These are phyloP conservation scores for Pichia nakasei DNA, from an alignment of 805 yeast genomes.

Conservation along the genomic window DNA sequence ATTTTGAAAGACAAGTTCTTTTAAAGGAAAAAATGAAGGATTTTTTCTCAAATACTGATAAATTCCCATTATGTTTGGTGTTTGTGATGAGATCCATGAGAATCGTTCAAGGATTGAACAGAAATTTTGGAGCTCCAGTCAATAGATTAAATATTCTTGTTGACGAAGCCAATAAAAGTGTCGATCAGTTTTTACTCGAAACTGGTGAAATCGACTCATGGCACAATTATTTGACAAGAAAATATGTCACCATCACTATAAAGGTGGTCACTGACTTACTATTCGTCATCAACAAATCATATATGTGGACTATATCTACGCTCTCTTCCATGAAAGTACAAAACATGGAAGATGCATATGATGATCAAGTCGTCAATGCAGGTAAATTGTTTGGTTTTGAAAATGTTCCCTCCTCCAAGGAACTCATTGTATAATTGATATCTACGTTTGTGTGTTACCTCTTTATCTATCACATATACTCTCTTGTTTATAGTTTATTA, in stretches of 20 bases:
- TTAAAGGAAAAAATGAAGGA: constrained; percentile 40
- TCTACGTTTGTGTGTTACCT: no score
- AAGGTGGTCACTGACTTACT: constrained; percentile 11
- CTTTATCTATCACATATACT: no score
- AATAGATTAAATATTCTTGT: constrained; percentile 61
- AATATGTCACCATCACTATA: constrained; percentile 12
- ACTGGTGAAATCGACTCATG: constrained; percentile 10
- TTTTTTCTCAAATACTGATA: constrained; percentile 52
- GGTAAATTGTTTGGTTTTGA: constrained; percentile 38
- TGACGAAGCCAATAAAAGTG: constrained; percentile 36
- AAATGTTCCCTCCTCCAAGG: constrained; percentile 21
- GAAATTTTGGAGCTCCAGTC: constrained; percentile 61
- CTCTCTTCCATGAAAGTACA: constrained; percentile 22
- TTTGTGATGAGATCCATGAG: constrained; percentile 66
- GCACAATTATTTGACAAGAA: constrained; percentile 12
- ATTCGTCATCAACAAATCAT: constrained; percentile 8
- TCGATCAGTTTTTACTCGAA: constrained; percentile 10
- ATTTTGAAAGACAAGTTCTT: constrained; percentile 34
- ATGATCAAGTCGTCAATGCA: constrained; percentile 33
- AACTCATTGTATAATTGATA: constrained; percentile 13
- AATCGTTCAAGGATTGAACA: constrained; percentile 64
- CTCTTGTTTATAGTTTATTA: no score
- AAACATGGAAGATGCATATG: constrained; percentile 36
- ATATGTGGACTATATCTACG: constrained; percentile 4
- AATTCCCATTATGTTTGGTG: constrained; percentile 57